Conservation (phyloP, 1,284 basidiomycete species). For the Apiotrichum laibachii region DNA sequence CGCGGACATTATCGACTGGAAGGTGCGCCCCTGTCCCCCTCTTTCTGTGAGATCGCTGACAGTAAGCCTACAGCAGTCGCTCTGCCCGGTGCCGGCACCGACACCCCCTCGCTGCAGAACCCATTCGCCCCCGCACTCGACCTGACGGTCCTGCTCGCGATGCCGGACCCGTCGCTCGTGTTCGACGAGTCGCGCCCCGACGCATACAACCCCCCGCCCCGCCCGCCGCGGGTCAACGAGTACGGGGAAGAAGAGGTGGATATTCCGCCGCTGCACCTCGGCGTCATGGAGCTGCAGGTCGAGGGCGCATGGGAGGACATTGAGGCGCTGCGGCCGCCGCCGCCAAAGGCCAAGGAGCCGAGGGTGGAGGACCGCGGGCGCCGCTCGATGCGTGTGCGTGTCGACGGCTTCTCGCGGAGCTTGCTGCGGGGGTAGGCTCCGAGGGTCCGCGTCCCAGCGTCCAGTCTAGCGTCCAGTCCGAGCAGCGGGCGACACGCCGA, state of each 20-base stretch:
- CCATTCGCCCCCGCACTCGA: conserved; percentile 7
- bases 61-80: neutral
- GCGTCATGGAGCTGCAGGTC: neutral
- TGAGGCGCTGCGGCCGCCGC: conserved; percentile 12
- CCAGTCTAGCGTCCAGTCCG: too few relatives aligned
- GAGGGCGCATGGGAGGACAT: conserved; percentile 11
- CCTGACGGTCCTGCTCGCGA: conserved; percentile 21
- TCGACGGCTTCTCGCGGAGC: conserved; percentile 14
- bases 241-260: conserved; percentile 10
- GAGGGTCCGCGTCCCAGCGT: too few relatives aligned
- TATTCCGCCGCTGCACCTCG: conserved; percentile 11
- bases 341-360: too few relatives aligned
- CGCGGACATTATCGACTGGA: neutral
- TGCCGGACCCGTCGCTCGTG: conserved; percentile 13
- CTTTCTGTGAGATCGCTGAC: too few relatives aligned
- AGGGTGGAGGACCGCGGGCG: too few relatives aligned
- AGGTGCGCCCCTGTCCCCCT: too few relatives aligned
- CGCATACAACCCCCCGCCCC: neutral
- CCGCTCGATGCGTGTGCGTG: too few relatives aligned
- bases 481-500: too few relatives aligned
- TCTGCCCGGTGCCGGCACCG: neutral
- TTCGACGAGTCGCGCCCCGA: conserved; percentile 2
- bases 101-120: neutral
- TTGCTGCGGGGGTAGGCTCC: neutral
- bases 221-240: neutral